These are phyloP conservation scores for Akanthomyces uredinophilus DNA, from an alignment of 2,329 filamentous ascomycete species.

Conservation along the genomic window DNA sequence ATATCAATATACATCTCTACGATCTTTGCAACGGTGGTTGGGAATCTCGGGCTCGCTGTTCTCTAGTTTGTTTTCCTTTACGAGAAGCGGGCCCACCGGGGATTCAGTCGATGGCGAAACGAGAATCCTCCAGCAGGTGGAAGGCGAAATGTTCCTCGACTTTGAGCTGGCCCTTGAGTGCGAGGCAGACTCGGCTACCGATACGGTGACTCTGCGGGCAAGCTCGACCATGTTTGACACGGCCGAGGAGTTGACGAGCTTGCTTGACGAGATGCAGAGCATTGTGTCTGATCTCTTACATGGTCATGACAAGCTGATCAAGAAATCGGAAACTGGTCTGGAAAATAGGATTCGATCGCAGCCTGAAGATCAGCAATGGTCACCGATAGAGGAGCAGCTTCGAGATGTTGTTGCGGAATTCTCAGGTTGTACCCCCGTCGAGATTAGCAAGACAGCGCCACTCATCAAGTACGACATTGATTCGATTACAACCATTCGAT, in stretches of 20 bases:
- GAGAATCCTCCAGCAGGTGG: not conserved
- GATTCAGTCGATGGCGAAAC: not conserved
- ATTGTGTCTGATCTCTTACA: not conserved
- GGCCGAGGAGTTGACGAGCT: not conserved
- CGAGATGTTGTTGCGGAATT: not conserved
- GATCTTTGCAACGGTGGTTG: not conserved
- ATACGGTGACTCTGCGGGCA: not conserved
- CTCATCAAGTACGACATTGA: constrained; percentile 30
- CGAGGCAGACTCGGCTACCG: not conserved
- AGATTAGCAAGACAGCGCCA: constrained; percentile 26
- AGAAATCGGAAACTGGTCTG: not conserved
- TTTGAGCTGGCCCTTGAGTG: not conserved
- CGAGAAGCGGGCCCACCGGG: not conserved
- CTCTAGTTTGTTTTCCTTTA: constrained; percentile 6
- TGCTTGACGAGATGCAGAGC: not conserved
- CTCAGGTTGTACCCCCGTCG: constrained; percentile 1
- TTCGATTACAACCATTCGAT: constrained; percentile 29
- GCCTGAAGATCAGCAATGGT: not conserved
- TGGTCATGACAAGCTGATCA: not conserved
- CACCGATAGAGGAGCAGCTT: not conserved
- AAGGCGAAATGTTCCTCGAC: constrained; percentile 3
- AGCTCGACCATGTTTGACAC: not conserved
- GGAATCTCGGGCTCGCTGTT: not conserved
- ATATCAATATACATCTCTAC: not conserved
- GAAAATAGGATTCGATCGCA: not conserved